These are phyloP conservation scores for Hydnomerulius pinastri DNA, from an alignment of 768 basidiomycete genomes.

Conservation along the genomic window DNA sequence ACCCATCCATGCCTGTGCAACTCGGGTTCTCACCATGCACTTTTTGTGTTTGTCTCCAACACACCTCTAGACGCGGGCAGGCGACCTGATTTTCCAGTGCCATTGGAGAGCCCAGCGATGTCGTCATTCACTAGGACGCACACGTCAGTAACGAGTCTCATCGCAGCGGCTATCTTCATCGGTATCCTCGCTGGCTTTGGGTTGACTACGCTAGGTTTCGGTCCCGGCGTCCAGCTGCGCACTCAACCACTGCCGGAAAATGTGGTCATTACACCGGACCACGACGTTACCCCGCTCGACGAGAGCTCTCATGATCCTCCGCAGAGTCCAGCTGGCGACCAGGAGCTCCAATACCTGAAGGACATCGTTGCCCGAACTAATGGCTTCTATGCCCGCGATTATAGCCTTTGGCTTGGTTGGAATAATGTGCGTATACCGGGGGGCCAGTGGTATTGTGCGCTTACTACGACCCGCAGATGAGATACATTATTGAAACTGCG, in stretches of 20 bases:
- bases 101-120: neutral
- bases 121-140: neutral
- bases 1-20: too few relatives aligned
- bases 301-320: too few relatives aligned
- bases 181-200: constrained; percentile 31
- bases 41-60: too few relatives aligned
- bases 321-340: constrained; percentile 8
- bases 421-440: constrained; percentile 39
- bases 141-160: constrained; percentile 6
- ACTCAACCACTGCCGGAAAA: constrained; percentile 14
- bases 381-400: constrained; percentile 48
- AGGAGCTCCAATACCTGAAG: constrained; percentile 32
- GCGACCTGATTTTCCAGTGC: too few relatives aligned
- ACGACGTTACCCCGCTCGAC: constrained; percentile 15
- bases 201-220: constrained; percentile 17
- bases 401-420: constrained; percentile 50
- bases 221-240: constrained; percentile 17
- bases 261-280: constrained; percentile 1
- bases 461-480: constrained; percentile 34
- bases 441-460: neutral
- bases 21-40: too few relatives aligned
- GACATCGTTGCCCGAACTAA: constrained; percentile 40
- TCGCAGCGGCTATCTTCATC: constrained; percentile 23
- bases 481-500: constrained; percentile 50
- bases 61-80: too few relatives aligned